Conservation (phyloP, 805 yeast genomes). For the Komagataella populi region DNA sequence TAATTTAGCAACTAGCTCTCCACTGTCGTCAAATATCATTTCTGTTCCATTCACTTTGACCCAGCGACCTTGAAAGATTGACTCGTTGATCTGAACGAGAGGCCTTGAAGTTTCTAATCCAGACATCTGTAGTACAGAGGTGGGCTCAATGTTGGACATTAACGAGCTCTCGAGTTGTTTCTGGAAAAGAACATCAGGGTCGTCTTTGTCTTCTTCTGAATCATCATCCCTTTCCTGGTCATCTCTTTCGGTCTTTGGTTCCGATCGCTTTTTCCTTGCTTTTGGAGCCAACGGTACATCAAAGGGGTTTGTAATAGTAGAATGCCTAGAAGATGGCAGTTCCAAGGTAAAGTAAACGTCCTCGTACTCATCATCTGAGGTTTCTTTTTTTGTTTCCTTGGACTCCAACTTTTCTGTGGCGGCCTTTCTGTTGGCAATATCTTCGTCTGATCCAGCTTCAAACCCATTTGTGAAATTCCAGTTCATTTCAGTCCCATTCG, state of each 20-base stretch:
- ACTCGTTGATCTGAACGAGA: constrained; percentile 40
- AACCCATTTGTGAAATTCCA: constrained; percentile 65
- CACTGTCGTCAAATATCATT: constrained; percentile 21
- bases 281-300: not conserved
- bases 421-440: constrained; percentile 42
- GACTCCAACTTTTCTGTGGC: constrained; percentile 2
- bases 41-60: constrained; percentile 67
- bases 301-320: not conserved
- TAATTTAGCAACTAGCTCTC: constrained; percentile 17
- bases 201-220: not conserved
- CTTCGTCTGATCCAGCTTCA: constrained; percentile 88
- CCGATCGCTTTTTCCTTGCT: not conserved
- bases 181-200: not conserved
- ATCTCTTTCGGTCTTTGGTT: not conserved
- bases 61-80: constrained; percentile 68
- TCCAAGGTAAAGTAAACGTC: constrained; percentile 14
- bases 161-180: not conserved
- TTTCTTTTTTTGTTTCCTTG: not conserved
- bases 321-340: constrained; percentile 7
- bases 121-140: constrained; percentile 28
- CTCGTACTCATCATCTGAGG: constrained; percentile 4
- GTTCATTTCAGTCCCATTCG: constrained; percentile 82
- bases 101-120: constrained; percentile 45
- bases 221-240: not conserved
- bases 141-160: constrained; percentile 1